phyloP scores from a whole-genome alignment of 2,329 filamentous ascomycete genomes.

The Podosphaera xanthii region DNA sequence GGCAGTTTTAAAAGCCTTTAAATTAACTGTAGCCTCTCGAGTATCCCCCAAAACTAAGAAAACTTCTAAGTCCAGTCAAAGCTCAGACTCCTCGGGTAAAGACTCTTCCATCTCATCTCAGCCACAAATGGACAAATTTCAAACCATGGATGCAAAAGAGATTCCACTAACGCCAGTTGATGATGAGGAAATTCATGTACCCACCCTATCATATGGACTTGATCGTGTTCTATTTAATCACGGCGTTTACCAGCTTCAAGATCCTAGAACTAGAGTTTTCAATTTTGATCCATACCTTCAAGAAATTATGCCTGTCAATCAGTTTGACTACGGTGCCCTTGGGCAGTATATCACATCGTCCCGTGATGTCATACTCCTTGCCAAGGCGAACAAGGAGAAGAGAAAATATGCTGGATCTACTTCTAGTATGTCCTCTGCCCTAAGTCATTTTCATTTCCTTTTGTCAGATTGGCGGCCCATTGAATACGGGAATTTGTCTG shows the following conservation, averaged over 20 bases:
- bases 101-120: not conserved
- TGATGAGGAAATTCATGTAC: slow-evolving; percentile 12
- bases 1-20: not conserved
- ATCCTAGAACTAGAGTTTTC: slow-evolving; percentile 66
- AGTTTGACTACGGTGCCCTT: slow-evolving; percentile 80
- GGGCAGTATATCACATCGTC: slow-evolving; percentile 83
- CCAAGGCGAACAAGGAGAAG: slow-evolving; percentile 38
- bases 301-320: slow-evolving; percentile 73
- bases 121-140: slow-evolving; percentile 6
- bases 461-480: slow-evolving; percentile 64
- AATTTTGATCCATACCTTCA: slow-evolving; percentile 94
- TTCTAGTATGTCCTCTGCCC: slow-evolving; percentile 76
- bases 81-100: not conserved
- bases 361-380: slow-evolving; percentile 48
- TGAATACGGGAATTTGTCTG: slow-evolving; percentile 42
- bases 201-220: slow-evolving; percentile 15
- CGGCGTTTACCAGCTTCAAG: slow-evolving; percentile 78
- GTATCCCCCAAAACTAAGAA: not conserved
- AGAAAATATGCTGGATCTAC: slow-evolving; percentile 87
- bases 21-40: not conserved
- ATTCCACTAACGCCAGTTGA: slow-evolving; percentile 13
- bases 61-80: no score
- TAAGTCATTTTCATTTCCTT: slow-evolving; percentile 83
- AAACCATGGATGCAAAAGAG: slow-evolving; percentile 10
- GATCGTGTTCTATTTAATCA: slow-evolving; percentile 68